Conservation (phyloP, 495 filamentous ascomycete genomes). For the Talaromyces wortmannii region DNA sequence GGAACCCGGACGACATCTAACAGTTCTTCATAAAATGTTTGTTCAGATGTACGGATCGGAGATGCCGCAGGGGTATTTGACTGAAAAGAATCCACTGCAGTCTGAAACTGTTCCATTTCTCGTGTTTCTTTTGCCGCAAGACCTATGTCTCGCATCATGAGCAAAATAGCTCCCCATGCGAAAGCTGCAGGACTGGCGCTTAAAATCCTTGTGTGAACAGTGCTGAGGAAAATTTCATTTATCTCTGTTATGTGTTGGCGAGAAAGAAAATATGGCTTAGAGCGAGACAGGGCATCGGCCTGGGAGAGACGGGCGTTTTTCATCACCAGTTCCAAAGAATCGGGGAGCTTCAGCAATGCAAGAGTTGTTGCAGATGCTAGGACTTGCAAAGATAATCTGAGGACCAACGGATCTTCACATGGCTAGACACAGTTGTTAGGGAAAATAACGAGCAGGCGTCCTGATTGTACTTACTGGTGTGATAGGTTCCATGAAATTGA, state of each 20-base stretch:
- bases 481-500: constrained; percentile 56
- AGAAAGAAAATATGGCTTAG: constrained; percentile 50
- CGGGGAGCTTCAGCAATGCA: constrained; percentile 62
- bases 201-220: constrained; percentile 27
- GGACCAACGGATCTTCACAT: constrained; percentile 35
- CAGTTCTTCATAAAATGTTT: constrained; percentile 43
- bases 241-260: constrained; percentile 56
- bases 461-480: constrained; percentile 40
- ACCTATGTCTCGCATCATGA: constrained; percentile 56
- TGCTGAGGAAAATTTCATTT: constrained; percentile 51
- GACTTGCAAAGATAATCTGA: constrained; percentile 55
- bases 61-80: constrained; percentile 27
- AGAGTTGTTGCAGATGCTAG: constrained; percentile 69
- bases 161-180: constrained; percentile 70
- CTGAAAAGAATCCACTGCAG: constrained; percentile 48
- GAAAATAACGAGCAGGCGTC: not conserved
- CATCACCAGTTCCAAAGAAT: constrained; percentile 23
- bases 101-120: constrained; percentile 56
- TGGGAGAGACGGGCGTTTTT: constrained; percentile 10
- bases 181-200: constrained; percentile 63
- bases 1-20: constrained; percentile 39
- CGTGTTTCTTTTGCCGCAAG: constrained; percentile 48
- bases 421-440: constrained; percentile 29
- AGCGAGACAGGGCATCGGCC: constrained; percentile 1
- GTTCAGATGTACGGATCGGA: constrained; percentile 19